Conservation (phyloP, 371 early-diverging fungal species). For the Mortierella sp. region DNA sequence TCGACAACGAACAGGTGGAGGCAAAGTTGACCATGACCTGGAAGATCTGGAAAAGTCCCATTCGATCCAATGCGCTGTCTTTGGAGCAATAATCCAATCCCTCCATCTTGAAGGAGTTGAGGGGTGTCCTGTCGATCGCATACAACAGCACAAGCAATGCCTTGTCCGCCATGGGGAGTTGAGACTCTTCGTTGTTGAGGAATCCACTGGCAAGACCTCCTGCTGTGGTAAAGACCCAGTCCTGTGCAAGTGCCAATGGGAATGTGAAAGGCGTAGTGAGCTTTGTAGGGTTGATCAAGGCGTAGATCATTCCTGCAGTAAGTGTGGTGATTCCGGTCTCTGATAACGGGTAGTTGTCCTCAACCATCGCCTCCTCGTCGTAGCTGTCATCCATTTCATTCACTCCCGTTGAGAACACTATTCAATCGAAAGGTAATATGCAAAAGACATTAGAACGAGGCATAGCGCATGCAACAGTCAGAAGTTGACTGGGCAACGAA, state of each 20-base stretch:
- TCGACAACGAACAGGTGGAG: conserved; percentile 35
- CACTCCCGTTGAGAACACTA: conserved; percentile 51
- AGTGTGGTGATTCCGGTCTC: conserved; percentile 50
- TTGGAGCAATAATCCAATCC: conserved; percentile 40
- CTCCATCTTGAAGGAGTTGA: conserved; percentile 32
- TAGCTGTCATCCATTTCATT: conserved; percentile 48
- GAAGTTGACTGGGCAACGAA: not conserved
- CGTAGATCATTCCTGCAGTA: conserved; percentile 44
- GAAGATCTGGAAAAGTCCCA: conserved; percentile 51
- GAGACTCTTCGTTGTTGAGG: conserved; percentile 40
- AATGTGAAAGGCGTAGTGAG: conserved; percentile 25
- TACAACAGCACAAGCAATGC: conserved; percentile 41
- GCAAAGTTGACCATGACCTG: conserved; percentile 53
- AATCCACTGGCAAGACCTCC: conserved; percentile 52
- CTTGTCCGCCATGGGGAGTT: conserved; percentile 49
- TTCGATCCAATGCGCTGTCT: conserved; percentile 39
- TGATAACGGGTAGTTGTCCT: conserved; percentile 53
- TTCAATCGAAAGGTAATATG: not conserved
- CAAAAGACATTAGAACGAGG: not conserved
- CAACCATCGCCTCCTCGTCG: conserved; percentile 50
- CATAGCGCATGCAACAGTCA: not conserved
- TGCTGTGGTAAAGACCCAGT: conserved; percentile 45
- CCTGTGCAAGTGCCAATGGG: conserved; percentile 38
- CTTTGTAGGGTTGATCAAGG: conserved; percentile 21
- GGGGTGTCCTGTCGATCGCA: conserved; percentile 42